Percentiles rank a stretch among this genome's conserved stretches.
These are phyloP conservation scores for Leccinum subtestaceum DNA, from an alignment of 768 basidiomycete species.

Conservation along the genomic window DNA sequence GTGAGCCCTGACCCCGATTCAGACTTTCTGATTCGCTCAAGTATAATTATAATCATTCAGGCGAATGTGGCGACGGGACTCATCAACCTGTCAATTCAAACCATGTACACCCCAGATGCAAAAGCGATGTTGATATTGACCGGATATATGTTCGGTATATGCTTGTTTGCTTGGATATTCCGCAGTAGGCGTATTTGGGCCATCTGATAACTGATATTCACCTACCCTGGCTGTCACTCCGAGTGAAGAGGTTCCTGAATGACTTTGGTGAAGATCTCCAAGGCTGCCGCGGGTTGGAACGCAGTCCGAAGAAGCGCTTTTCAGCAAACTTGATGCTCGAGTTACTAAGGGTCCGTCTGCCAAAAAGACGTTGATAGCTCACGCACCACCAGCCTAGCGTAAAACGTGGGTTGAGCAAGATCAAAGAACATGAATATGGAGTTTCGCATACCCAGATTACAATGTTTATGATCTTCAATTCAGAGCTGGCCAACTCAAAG, in stretches of 20 bases:
- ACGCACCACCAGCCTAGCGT: too few relatives aligned
- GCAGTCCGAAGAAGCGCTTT: constrained; percentile 43
- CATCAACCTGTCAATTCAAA: constrained; percentile 74
- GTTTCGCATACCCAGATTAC: too few relatives aligned
- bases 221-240: constrained; percentile 22
- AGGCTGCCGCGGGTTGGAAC: constrained; percentile 56
- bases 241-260: constrained; percentile 55
- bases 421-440: too few relatives aligned
- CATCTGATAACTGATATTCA: constrained; percentile 6
- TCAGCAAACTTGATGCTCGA: background rate
- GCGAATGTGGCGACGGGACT: constrained; percentile 86
- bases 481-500: too few relatives aligned
- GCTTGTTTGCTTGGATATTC: constrained; percentile 60
- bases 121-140: constrained; percentile 61
- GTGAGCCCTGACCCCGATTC: constrained; percentile 44
- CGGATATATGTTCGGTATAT: constrained; percentile 58
- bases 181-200: constrained; percentile 36
- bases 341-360: background rate
- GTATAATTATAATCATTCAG: constrained; percentile 36
- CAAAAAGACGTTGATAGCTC: too few relatives aligned
- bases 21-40: background rate
- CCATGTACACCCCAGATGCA: constrained; percentile 68
- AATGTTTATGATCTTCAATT: too few relatives aligned
- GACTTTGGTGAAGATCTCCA: constrained; percentile 59
- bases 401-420: too few relatives aligned